Conservation (phyloP, 164 flowering plant species). For the grape (Vitis vinifera) region ASM3070453v1 NC_081822.1:10919501-10920000, state of each 20-base stretch:
- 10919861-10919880: too few species aligned
- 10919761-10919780: constrained; percentile 56
- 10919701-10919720: constrained; percentile 39
- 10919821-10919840: too few species aligned
- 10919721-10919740: constrained; percentile 43
- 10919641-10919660: constrained; percentile 58
- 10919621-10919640: constrained; percentile 40
- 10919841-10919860: too few species aligned
- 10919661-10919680: constrained; percentile 42
- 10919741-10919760: constrained; percentile 46
- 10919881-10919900: too few species aligned
- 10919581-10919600: constrained; percentile 31
- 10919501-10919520: constrained; percentile 34
- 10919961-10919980: too few species aligned
- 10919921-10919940: too few species aligned
- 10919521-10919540: constrained; percentile 39
- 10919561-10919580: constrained; percentile 34
- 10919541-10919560: constrained; percentile 28
- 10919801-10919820: constrained; percentile 43
- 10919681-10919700: constrained; percentile 56
- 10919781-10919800: constrained; percentile 50
- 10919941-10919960: too few species aligned
- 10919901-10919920: too few species aligned
- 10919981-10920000: too few species aligned
- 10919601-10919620: constrained; percentile 33